Evolutionary conservation across 371 early-diverging fungal species (phyloP).

Genomic region (Zychaea mexicana): DNA sequence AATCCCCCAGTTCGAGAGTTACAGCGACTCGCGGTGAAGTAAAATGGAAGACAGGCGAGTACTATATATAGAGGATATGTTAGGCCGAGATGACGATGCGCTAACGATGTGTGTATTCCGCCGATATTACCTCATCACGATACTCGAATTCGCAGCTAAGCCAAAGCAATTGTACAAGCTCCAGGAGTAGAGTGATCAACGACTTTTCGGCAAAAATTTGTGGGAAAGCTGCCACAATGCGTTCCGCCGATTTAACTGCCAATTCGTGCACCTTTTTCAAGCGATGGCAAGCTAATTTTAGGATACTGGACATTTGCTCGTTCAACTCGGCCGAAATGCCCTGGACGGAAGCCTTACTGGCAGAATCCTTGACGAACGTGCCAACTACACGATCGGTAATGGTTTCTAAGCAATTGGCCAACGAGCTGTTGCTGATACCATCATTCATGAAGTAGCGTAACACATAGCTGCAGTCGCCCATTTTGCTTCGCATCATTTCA

Average conservation of each 20-base stretch:
- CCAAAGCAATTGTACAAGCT: constrained; percentile 81
- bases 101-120: neutral
- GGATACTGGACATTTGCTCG: constrained; percentile 61
- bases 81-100: neutral
- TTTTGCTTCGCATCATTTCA: constrained; percentile 77
- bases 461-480: constrained; percentile 72
- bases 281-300: constrained; percentile 71
- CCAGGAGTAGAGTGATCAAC: constrained; percentile 64
- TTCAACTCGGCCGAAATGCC: constrained; percentile 49
- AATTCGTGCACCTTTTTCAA: constrained; percentile 65
- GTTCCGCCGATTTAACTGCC: constrained; percentile 58
- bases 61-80: constrained; percentile 27
- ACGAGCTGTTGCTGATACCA: constrained; percentile 71
- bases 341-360: constrained; percentile 50
- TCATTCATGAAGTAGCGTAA: constrained; percentile 86
- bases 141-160: constrained; percentile 80
- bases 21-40: constrained; percentile 65
- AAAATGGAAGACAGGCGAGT: constrained; percentile 75
- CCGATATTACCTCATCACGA: constrained; percentile 71
- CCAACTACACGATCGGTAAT: constrained; percentile 67
- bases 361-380: constrained; percentile 60
- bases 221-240: constrained; percentile 64
- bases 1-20: constrained; percentile 77
- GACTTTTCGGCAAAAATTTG: constrained; percentile 73
- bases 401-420: constrained; percentile 72